Conservation (phyloP, 1,284 basidiomycete genomes). For the Ustanciosporium gigantosporum region DNA sequence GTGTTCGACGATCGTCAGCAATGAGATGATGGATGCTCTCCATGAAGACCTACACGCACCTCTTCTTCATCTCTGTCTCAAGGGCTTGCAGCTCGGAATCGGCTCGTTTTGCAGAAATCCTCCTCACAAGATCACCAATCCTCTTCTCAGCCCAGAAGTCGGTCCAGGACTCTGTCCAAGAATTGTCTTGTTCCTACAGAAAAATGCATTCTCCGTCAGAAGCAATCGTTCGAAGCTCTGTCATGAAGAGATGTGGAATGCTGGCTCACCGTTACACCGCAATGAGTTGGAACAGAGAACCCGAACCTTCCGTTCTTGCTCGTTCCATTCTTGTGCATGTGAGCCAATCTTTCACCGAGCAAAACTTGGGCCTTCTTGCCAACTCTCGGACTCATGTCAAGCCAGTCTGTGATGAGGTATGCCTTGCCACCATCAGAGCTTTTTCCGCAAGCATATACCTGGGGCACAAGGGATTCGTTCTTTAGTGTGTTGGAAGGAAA, state of each 20-base stretch:
- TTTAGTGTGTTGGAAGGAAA: background rate
- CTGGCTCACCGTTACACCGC: conserved; percentile 23
- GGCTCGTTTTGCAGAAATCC: conserved; percentile 6
- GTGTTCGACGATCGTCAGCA: background rate
- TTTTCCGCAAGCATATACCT: conserved; percentile 20
- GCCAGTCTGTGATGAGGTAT: conserved; percentile 25
- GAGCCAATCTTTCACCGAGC: conserved; percentile 13
- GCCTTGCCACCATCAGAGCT: conserved; percentile 7
- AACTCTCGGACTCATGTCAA: conserved; percentile 15
- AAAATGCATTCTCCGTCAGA: background rate
- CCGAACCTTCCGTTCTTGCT: conserved; percentile 18
- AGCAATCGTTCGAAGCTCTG: no score
- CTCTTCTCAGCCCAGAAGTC: conserved; percentile 28
- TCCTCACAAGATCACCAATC: conserved; percentile 21
- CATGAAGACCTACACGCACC: conserved; percentile 6
- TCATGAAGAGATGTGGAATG: no score
- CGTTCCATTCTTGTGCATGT: conserved; percentile 21
- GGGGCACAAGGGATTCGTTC: conserved; percentile 5
- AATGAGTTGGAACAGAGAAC: conserved; percentile 20
- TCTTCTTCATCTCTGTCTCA: conserved; percentile 21
- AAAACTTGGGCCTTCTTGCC: conserved; percentile 5
- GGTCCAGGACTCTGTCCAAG: conserved; percentile 26
- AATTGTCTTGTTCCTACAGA: conserved; percentile 22
- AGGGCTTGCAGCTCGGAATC: conserved; percentile 21
- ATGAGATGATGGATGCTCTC: background rate